Percentiles rank a stretch among this genome's conserved stretches.
Evolutionary conservation across 345 rosid species (phyloP).

Genomic region (Angophora floribunda): DNA sequence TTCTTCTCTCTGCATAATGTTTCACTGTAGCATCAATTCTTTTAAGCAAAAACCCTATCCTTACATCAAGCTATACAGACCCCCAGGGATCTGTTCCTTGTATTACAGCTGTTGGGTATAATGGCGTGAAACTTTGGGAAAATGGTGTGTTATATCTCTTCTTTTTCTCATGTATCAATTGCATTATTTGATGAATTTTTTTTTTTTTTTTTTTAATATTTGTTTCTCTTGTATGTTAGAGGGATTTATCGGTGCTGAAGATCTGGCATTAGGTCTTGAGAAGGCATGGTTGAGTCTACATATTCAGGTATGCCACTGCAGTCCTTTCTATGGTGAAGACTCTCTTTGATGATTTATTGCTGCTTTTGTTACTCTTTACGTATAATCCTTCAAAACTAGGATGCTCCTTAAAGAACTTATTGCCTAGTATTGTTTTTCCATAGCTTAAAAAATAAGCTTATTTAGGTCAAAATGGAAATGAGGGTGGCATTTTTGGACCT

Average conservation of each 20-base stretch:
- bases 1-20: background rate
- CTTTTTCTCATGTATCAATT: background rate
- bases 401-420: background rate
- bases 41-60: slow-evolving; percentile 13
- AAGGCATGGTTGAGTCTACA: slow-evolving; percentile 82
- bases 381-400: background rate
- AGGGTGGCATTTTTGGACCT: background rate
- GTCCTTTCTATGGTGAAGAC: background rate
- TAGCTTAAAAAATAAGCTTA: background rate
- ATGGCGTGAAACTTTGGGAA: slow-evolving; percentile 77
- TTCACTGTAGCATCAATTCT: background rate
- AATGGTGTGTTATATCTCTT: slow-evolving; percentile 31
- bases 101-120: slow-evolving; percentile 73
- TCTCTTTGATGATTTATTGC: background rate
- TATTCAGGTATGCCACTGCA: slow-evolving; percentile 37
- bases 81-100: slow-evolving; percentile 69
- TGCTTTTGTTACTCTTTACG: background rate
- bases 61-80: slow-evolving; percentile 57
- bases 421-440: background rate
- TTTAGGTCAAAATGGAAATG: background rate
- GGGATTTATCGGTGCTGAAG: slow-evolving; percentile 68
- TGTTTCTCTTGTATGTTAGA: slow-evolving; percentile 28
- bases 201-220: background rate
- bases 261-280: slow-evolving; percentile 59
- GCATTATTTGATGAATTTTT: background rate